These are phyloP conservation scores for Oryza meridionalis DNA, from an alignment of 176 grass and related monocot species.

Conservation along the genomic window DNA sequence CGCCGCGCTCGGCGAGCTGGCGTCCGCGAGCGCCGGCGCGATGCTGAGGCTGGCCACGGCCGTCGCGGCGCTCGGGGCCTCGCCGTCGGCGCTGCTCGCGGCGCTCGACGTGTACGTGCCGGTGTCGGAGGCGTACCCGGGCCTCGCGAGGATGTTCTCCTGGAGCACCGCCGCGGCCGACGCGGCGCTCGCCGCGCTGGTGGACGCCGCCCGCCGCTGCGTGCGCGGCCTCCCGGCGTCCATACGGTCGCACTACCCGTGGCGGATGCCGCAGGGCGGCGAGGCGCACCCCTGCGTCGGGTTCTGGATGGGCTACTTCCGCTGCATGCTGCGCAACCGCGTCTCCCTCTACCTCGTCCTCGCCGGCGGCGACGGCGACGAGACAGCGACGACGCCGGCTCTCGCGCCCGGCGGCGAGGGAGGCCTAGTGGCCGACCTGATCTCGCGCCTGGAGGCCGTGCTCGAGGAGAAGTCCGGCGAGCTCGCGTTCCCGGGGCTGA, in stretches of 20 bases:
- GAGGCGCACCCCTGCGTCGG: conserved; percentile 54
- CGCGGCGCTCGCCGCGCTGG: conserved; percentile 14
- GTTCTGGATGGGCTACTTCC: conserved; percentile 54
- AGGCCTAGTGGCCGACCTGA: conserved; percentile 27
- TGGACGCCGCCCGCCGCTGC: conserved; percentile 42
- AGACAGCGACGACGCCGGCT: background rate
- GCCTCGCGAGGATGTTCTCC: conserved; percentile 43
- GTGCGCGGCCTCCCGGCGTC: conserved; percentile 14
- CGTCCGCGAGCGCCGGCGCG: conserved; percentile 12
- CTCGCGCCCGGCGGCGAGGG: background rate
- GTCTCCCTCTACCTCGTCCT: conserved; percentile 38
- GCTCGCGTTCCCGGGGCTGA: conserved; percentile 44
- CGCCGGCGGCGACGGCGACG: background rate
- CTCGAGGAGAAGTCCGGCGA: conserved; percentile 40
- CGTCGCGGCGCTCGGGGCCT: conserved; percentile 36
- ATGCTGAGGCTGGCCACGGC: conserved; percentile 36
- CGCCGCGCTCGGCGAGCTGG: conserved; percentile 32
- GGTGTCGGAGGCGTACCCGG: conserved; percentile 42
- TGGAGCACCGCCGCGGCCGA: conserved; percentile 28
- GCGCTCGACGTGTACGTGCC: conserved; percentile 46
- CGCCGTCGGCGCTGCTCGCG: conserved; percentile 46
- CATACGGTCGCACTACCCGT: conserved; percentile 41
- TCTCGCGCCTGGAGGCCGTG: conserved; percentile 39
- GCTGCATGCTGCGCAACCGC: conserved; percentile 45
- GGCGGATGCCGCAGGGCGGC: conserved; percentile 51